These are phyloP conservation scores for Lachnellula cervina DNA, from an alignment of 2,329 filamentous ascomycete species.

Conservation along the genomic window DNA sequence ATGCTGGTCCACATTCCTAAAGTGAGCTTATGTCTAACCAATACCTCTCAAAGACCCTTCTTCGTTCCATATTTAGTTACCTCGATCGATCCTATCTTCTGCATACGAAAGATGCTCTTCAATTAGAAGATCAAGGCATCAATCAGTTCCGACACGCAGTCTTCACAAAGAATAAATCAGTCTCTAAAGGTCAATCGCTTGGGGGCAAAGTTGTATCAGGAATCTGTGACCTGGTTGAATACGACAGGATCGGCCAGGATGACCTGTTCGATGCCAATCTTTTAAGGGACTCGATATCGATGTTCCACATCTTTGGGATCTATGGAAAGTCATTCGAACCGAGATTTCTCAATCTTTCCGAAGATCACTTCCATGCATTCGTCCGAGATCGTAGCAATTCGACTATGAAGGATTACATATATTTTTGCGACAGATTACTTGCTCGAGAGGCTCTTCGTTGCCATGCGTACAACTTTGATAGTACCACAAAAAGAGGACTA, in stretches of 20 bases:
- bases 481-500: conserved; percentile 73
- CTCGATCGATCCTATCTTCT: conserved; percentile 86
- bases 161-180: conserved; percentile 31
- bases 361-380: conserved; percentile 64
- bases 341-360: conserved; percentile 62
- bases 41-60: conserved; percentile 50
- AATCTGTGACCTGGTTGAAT: conserved; percentile 70
- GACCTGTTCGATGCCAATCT: conserved; percentile 55
- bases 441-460: conserved; percentile 69
- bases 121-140: conserved; percentile 78
- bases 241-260: conserved; percentile 57
- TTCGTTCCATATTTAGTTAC: conserved; percentile 90
- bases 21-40: conserved; percentile 7
- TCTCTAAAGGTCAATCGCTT: conserved; percentile 31
- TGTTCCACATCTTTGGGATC: conserved; percentile 79
- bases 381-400: conserved; percentile 58
- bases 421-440: conserved; percentile 63
- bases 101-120: conserved; percentile 61
- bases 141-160: conserved; percentile 64
- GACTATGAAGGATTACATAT: conserved; percentile 71
- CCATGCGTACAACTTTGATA: conserved; percentile 75
- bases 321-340: conserved; percentile 80
- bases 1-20: background rate
- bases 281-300: conserved; percentile 71
- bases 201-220: conserved; percentile 46